phyloP scores from a whole-genome alignment of 345 rosid genomes.

The Odontarrhena argentea region DNA sequence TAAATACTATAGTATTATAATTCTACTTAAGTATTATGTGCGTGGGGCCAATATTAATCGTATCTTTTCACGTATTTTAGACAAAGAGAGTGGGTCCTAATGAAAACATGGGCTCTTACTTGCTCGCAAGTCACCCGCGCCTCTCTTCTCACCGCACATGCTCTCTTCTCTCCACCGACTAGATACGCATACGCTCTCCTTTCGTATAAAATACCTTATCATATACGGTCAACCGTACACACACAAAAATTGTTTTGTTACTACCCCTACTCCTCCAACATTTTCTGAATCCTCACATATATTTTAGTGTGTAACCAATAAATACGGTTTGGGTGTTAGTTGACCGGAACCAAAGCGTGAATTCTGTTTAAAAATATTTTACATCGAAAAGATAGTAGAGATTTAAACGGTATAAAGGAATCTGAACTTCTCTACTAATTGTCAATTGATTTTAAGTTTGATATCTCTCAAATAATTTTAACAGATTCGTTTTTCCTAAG shows the following conservation, averaged over 20 bases:
- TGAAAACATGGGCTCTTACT: constrained; percentile 49
- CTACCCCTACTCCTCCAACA: constrained; percentile 34
- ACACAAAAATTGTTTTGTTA: constrained; percentile 17
- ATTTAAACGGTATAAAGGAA: no score
- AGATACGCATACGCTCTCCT: constrained; percentile 32
- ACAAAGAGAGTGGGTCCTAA: constrained; percentile 45
- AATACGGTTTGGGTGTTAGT: no score
- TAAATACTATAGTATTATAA: constrained; percentile 7
- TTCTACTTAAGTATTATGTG: neutral
- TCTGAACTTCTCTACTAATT: no score
- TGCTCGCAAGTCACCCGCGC: constrained; percentile 49
- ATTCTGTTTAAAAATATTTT: no score
- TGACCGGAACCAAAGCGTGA: no score
- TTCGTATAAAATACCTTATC: constrained; percentile 1
- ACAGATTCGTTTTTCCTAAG: no score
- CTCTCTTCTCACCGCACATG: constrained; percentile 62
- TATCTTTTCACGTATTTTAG: constrained; percentile 44
- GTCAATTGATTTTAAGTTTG: no score
- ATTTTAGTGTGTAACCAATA: no score
- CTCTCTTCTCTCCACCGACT: constrained; percentile 47
- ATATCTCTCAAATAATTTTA: no score
- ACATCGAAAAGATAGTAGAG: no score
- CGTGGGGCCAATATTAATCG: constrained; percentile 38
- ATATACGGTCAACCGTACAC: constrained; percentile 38
- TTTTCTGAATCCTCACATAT: neutral